Conservation (phyloP, 306 rosid genomes). For the Arachis stenosperma region DNA sequence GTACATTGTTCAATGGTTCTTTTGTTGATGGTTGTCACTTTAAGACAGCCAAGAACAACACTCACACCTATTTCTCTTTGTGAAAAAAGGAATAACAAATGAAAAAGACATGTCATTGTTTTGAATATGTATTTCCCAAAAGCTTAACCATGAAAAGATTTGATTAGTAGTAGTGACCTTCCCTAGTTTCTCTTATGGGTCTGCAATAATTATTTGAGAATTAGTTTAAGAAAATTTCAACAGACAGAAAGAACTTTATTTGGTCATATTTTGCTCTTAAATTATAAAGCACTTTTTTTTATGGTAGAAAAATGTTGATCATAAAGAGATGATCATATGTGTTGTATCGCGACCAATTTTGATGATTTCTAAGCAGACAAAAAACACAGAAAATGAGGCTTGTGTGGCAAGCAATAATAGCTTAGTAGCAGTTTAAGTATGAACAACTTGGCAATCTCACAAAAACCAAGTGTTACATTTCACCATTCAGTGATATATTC, state of each 20-base stretch:
- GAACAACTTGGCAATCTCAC: constrained; percentile 60
- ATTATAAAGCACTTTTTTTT: constrained; percentile 20
- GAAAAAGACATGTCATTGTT: constrained; percentile 26
- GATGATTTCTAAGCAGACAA: constrained; percentile 47
- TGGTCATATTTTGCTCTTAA: constrained; percentile 44
- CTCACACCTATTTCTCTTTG: constrained; percentile 19
- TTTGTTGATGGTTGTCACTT: constrained; percentile 37
- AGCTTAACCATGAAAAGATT: constrained; percentile 42
- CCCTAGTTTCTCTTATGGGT: background rate
- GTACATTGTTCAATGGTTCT: constrained; percentile 30
- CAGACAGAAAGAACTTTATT: constrained; percentile 37
- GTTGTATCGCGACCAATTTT: constrained; percentile 29
- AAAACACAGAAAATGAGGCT: constrained; percentile 49
- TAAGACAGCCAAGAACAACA: constrained; percentile 43
- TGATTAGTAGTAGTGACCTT: constrained; percentile 14
- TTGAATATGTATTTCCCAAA: constrained; percentile 43
- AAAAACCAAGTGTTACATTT: constrained; percentile 41
- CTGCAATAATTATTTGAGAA: background rate
- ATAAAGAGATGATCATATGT: background rate
- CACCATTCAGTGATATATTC: background rate
- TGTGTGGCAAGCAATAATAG: constrained; percentile 50
- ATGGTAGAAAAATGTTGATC: constrained; percentile 34
- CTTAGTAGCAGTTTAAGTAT: constrained; percentile 40
- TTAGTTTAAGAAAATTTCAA: constrained; percentile 27
- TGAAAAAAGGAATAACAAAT: constrained; percentile 43